Evolutionary conservation across 169 alveolate species (phyloP), one percentile per base, ranked within the genome.

Genomic region (Eimeria tenella): DNA sequence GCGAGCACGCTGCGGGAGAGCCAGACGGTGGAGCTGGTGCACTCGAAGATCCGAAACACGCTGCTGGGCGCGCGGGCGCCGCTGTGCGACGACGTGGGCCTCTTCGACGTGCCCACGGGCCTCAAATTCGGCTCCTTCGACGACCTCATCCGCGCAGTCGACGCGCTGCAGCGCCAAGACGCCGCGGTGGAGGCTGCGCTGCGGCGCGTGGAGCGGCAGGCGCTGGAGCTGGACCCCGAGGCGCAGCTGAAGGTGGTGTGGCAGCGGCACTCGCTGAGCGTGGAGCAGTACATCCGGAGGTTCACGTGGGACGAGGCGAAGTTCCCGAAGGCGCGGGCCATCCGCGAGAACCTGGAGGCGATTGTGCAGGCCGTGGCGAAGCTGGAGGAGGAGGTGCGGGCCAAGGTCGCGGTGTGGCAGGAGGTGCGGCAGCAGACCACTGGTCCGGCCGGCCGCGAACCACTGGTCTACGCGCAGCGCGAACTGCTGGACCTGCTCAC

Each of bases 271-370:
- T 82, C 95, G 1, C 50, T 71, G 75, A 94, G 97, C 0, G 94
- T 96, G 5, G 95, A 94, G 86, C 96, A 96, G 65, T 97, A 96
- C 94, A 87, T 97, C 71, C 90, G 95, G 81, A 56, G 94, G 15
- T 97, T 97, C 94, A 91, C 92, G 19, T 97, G 98, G 98, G 98
- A 97, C 86, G 98, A 97, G 81, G 95, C 97, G 55, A 97, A 96
- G 90, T 97, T 87, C 83, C 98, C 98, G 31, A 94, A 96, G 60
- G 89, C 96, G 63, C 95, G 98, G 63, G 94, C 97, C 21, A 95
- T 95, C 86, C 92, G 96, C 94, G 97, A 96, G 75, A 82, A 94
- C 82, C 86, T 95, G 55, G 97, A 95, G 56, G 90, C 94, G 19
- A 94, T 97, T 68, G 93, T 97, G 81, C 97, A 96, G 94, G 86